Evolutionary conservation across 208 protist genomes (phyloP).

Genomic region (Borovskyia barvae): DNA sequence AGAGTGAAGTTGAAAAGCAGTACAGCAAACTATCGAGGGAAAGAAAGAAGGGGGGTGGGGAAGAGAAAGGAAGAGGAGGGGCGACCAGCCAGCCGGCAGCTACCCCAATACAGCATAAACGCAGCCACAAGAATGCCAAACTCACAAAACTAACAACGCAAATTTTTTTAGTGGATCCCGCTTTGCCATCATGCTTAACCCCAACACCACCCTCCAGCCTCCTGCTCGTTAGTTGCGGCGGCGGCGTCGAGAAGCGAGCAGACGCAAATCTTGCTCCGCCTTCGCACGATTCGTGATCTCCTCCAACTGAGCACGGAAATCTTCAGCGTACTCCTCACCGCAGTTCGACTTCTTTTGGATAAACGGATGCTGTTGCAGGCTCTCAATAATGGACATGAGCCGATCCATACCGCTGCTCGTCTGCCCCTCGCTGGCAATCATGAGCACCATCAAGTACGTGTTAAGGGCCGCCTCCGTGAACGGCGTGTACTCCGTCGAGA

Average conservation of each 20-base stretch:
- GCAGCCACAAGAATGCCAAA: not conserved
- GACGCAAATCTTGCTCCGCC: slow-evolving; percentile 73
- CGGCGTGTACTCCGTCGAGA: slow-evolving; percentile 35
- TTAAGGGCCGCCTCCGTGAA: slow-evolving; percentile 66
- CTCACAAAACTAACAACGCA: not conserved
- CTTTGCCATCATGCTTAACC: not conserved
- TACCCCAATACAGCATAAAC: not conserved
- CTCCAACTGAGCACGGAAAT: slow-evolving; percentile 62
- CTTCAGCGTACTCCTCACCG: slow-evolving; percentile 43
- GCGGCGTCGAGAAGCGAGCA: slow-evolving; percentile 39
- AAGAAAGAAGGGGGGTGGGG: too few species aligned
- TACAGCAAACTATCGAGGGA: too few species aligned
- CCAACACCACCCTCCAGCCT: not conserved
- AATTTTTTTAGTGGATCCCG: not conserved
- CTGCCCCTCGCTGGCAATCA: slow-evolving; percentile 66
- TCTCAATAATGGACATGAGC: slow-evolving; percentile 69
- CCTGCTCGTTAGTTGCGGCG: slow-evolving; percentile 18
- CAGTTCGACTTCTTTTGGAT: slow-evolving; percentile 56
- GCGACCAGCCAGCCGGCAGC: too few species aligned
- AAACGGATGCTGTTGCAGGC: slow-evolving; percentile 58
- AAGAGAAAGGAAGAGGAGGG: not conserved
- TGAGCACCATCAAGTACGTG: slow-evolving; percentile 79
- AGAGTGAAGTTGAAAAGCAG: too few species aligned
- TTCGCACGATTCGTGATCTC: slow-evolving; percentile 60
- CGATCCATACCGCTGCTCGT: slow-evolving; percentile 67